Evolutionary conservation across 2,329 filamentous ascomycete species (phyloP).

Genomic region (Trichoderma citrinoviride): DNA sequence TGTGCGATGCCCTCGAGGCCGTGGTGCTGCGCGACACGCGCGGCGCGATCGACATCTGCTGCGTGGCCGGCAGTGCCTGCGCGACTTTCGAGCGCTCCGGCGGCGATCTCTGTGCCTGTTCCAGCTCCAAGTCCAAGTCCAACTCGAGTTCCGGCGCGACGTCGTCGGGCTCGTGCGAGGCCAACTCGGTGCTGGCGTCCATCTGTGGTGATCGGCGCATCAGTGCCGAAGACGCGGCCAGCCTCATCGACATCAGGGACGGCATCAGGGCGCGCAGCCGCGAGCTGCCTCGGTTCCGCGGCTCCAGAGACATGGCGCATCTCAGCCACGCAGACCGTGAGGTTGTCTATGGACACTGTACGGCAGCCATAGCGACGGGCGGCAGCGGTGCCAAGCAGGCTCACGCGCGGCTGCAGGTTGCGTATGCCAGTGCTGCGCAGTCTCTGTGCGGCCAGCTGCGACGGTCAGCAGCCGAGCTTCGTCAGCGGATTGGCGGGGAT

Average conservation of each 20-base stretch:
- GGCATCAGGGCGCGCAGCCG: background rate
- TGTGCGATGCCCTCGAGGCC: conserved; percentile 11
- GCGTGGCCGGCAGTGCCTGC: conserved; percentile 6
- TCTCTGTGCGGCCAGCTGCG: conserved; percentile 8
- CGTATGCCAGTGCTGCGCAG: conserved; percentile 2
- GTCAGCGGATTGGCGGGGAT: background rate
- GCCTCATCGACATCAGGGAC: background rate
- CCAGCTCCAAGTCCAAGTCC: background rate
- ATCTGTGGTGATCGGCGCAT: conserved; percentile 5
- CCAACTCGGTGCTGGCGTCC: background rate
- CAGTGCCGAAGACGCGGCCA: background rate
- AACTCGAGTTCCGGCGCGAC: background rate
- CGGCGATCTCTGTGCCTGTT: conserved; percentile 8
- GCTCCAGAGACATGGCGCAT: background rate
- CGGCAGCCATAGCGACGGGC: background rate
- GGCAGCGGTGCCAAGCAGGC: background rate
- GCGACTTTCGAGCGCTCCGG: conserved; percentile 15
- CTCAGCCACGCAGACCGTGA: conserved; percentile 11
- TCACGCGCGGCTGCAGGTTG: conserved; percentile 1
- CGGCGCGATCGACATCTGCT: background rate
- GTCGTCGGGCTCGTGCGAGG: background rate
- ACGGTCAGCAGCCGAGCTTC: conserved; percentile 1
- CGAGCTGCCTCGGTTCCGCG: background rate
- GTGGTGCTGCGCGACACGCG: conserved; percentile 12
- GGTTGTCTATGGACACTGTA: background rate